A percentile compares a stretch with the other conserved stretches of the same genome.
phyloP scores from a whole-genome alignment of 78 protist species.

The Polysphondylium violaceum region DNA sequence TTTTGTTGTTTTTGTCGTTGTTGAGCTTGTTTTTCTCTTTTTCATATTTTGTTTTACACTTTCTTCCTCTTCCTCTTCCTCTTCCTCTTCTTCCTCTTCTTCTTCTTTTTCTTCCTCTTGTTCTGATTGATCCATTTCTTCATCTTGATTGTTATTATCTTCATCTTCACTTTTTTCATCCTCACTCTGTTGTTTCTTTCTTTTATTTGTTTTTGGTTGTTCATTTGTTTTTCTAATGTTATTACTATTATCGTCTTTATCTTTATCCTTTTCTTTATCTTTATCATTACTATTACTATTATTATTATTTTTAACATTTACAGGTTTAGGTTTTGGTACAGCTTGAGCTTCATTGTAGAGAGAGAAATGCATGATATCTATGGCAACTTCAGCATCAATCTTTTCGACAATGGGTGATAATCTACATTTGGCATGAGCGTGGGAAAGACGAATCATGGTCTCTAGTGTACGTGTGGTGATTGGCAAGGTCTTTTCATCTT shows the following conservation, averaged over 20 bases:
- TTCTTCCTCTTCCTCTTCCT: background rate
- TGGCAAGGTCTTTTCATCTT: slow-evolving; percentile 86
- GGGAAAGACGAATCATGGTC: slow-evolving; percentile 96
- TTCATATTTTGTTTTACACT: no score
- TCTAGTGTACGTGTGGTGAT: slow-evolving; percentile 99
- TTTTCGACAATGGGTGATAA: slow-evolving; percentile 37
- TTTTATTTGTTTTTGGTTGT: background rate
- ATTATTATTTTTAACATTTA: background rate
- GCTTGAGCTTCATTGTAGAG: slow-evolving; percentile 13
- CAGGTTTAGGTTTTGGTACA: background rate
- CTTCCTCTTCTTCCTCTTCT: slow-evolving; percentile 8
- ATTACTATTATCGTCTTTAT: background rate
- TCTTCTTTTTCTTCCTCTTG: background rate
- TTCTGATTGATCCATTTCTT: slow-evolving; percentile 7
- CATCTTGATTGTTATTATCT: background rate
- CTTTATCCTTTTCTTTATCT: background rate
- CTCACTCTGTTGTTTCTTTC: background rate
- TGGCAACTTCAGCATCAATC: slow-evolving; percentile 76
- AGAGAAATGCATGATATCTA: slow-evolving; percentile 71
- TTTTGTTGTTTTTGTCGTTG: no score
- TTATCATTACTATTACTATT: background rate
- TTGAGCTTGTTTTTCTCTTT: no score
- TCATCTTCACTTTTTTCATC: background rate
- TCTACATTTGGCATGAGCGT: slow-evolving; percentile 98
- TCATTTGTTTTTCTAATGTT: no score